phyloP scores from a whole-genome alignment of 257 asterid genomes.

The Nicotiana paniculata region DNA sequence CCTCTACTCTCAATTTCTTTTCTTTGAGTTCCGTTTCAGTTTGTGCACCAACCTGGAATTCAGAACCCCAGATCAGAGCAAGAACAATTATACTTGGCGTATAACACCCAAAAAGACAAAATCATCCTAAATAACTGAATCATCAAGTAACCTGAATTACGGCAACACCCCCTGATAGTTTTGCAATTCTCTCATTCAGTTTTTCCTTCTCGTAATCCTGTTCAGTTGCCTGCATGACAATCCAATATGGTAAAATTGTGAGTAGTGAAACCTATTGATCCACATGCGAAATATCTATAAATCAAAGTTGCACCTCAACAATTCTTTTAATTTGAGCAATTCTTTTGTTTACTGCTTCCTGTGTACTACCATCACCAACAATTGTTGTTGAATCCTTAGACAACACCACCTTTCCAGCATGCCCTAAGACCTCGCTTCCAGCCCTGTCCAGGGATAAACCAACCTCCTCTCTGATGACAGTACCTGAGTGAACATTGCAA shows the following conservation, averaged over 20 bases:
- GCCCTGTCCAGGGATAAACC: conserved; percentile 86
- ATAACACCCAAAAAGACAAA: not conserved
- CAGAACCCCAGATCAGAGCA: conserved; percentile 1
- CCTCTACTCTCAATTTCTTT: conserved; percentile 96
- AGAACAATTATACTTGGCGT: not conserved
- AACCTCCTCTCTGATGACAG: conserved; percentile 90
- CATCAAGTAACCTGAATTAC: conserved; percentile 73
- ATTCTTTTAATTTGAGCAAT: conserved; percentile 79
- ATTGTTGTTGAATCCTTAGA: conserved; percentile 85
- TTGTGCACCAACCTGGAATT: conserved; percentile 90
- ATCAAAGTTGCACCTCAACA: conserved; percentile 50
- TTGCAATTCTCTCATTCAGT: conserved; percentile 84
- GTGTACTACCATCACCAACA: conserved; percentile 97
- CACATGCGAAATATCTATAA: not conserved
- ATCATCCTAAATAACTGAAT: not conserved
- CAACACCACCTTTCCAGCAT: conserved; percentile 89
- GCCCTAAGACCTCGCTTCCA: conserved; percentile 79
- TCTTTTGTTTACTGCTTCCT: conserved; percentile 76
- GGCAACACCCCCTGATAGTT: conserved; percentile 95
- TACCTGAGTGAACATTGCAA: conserved; percentile 33
- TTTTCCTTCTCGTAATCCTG: conserved; percentile 95
- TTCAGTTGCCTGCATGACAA: conserved; percentile 58
- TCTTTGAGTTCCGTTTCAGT: conserved; percentile 97
- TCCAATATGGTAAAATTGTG: not conserved
- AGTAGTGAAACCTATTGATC: not conserved